phyloP scores from a whole-genome alignment of 495 filamentous ascomycete genomes.

The Penicillium macrosclerotiorum region DNA sequence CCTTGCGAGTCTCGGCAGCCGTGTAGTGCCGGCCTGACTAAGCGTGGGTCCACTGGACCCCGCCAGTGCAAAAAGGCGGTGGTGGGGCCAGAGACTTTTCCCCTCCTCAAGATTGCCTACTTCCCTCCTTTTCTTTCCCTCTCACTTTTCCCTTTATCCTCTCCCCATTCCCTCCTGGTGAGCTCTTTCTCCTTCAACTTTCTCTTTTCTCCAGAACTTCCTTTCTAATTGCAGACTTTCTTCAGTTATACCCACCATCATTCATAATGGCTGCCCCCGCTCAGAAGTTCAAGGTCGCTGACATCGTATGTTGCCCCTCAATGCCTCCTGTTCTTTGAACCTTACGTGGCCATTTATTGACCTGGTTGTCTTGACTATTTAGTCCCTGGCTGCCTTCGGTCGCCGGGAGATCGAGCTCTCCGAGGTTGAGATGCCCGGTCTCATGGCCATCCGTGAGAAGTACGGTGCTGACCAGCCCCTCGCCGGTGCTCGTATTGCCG shows the following conservation, averaged over 20 bases:
- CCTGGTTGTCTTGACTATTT: conserved; percentile 6
- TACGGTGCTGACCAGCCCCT: conserved; percentile 93
- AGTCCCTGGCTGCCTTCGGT: conserved; percentile 93
- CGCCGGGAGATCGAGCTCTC: conserved; percentile 98
- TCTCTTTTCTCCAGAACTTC: not conserved
- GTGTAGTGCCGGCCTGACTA: conserved; percentile 1
- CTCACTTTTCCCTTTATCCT: conserved; percentile 12
- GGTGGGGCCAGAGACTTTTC: conserved; percentile 20
- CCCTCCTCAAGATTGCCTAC: conserved; percentile 18
- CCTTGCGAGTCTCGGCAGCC: not conserved
- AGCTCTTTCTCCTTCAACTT: conserved; percentile 1
- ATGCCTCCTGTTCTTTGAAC: not conserved
- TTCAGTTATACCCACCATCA: conserved; percentile 7
- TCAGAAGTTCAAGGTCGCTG: conserved; percentile 94
- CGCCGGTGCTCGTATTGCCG: conserved; percentile 86
- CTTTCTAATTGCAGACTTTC: conserved; percentile 6
- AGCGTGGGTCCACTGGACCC: not conserved
- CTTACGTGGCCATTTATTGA: conserved; percentile 19
- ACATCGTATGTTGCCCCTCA: conserved; percentile 62
- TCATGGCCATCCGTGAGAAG: conserved; percentile 91
- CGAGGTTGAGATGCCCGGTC: conserved; percentile 97
- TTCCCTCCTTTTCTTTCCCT: conserved; percentile 18
- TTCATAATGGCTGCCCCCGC: conserved; percentile 68
- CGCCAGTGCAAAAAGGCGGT: not conserved
- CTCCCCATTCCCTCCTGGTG: conserved; percentile 6